Evolutionary conservation across 2,329 filamentous ascomycete genomes (phyloP).

Genomic region (Aschersonia sp.): DNA sequence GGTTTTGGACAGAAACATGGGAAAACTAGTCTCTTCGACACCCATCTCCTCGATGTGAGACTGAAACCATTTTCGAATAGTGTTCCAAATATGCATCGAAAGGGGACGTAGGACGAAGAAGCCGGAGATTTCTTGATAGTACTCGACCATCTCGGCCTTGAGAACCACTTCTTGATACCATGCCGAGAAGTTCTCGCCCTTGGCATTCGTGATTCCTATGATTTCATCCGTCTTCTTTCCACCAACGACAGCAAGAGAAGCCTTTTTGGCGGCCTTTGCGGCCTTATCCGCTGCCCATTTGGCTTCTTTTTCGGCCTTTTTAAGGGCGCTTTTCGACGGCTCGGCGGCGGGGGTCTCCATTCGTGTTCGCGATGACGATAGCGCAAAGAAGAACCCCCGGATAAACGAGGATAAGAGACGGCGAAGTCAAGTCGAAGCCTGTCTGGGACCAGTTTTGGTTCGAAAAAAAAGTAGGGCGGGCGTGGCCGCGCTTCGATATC

Average conservation of each 20-base stretch:
- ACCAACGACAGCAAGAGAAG: constrained; percentile 33
- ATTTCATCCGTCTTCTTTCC: constrained; percentile 52
- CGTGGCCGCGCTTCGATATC: neutral
- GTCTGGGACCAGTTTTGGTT: too few relatives aligned
- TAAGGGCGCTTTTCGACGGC: constrained; percentile 46
- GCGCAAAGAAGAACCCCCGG: neutral
- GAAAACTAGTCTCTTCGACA: constrained; percentile 92
- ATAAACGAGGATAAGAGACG: too few relatives aligned
- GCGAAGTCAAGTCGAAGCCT: too few relatives aligned
- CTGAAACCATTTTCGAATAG: constrained; percentile 53
- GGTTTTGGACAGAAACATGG: constrained; percentile 86
- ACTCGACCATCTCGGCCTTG: constrained; percentile 95
- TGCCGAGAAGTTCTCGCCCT: constrained; percentile 73
- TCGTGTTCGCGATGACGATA: neutral
- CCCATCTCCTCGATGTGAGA: constrained; percentile 76
- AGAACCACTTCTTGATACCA: constrained; percentile 98
- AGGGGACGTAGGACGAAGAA: constrained; percentile 82
- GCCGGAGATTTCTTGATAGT: constrained; percentile 86
- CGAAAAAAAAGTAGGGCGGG: too few relatives aligned
- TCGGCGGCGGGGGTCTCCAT: constrained; percentile 11
- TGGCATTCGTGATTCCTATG: constrained; percentile 78
- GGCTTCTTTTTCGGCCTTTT: constrained; percentile 52
- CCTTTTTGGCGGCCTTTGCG: constrained; percentile 45
- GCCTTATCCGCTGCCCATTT: constrained; percentile 47
- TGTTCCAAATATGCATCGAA: constrained; percentile 53